Base-by-base conservation (phyloP, 805 yeast species). In the Saccharomycopsis sp. region DNA sequence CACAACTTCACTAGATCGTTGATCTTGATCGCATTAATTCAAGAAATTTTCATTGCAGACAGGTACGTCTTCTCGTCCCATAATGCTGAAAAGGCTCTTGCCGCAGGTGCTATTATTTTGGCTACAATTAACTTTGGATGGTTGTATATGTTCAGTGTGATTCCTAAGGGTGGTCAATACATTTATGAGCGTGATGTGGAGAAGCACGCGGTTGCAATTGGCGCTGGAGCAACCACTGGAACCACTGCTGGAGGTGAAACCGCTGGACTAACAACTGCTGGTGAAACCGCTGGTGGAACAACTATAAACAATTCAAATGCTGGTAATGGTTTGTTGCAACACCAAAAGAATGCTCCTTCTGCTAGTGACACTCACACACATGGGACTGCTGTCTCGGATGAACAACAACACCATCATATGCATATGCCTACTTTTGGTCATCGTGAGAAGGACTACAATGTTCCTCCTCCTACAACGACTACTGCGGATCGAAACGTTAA, bases 91-190 rank as follows among this genome's bases (percentile, higher is more conserved):
- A 40, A 21, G 13, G 43, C 35, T 29, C 27, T 29, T 21, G 19
- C 24, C 8, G 43, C 31, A 4, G 43, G 43, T 21, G 43, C 43
- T 9, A 19, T 40, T 14, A 20, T 40, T 9, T 9, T 40, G 22
- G 9, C 31, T 19, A 20, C 29, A 16, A 20, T 29, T 5, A 32
- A 40, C 14, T 40, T 40, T 35, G 27, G 22, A 20, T 40, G 43
- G 43, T 9, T 40, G n/a, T 40, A 28, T 35, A 28, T 20, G 26
- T 40, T 40, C 17, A 27, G 35, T 4, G 29, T 32, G 13, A 4
- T 28, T 8, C 36, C 43, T 9, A 22, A 21, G 16, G 4, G 9
- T 14, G 35, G 6, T 5, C 7, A 7, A 7, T 20, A 31, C 11
- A 20, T 14, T 17, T 14, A 6, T 20, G 31, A 11, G 11, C 35